Evolutionary conservation across 2,329 filamentous ascomycete species (phyloP), one percentile per base, ranked within the genome.

Genomic region (Exophiala mesophila): DNA sequence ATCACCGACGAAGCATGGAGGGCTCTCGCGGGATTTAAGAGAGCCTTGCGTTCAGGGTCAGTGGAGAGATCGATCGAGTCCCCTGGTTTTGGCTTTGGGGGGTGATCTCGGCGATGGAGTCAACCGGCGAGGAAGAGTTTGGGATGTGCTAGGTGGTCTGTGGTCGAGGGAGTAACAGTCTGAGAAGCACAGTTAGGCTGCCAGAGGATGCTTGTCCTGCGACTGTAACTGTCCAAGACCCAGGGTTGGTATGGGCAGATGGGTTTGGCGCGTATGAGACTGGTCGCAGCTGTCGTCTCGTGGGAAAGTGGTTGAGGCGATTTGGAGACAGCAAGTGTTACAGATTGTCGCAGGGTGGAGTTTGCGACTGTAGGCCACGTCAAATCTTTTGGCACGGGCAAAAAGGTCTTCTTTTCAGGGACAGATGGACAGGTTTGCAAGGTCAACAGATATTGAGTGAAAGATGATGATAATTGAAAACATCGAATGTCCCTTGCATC

Each of bases 241-340:
- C 24, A 35, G 26, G 16, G 32, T 18, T 42, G 36, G 21, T 41
- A 47, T 41, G 41, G 29, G 31, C 38, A 32, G 34, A 10, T 40
- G 41, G 38, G 34, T 39, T 38, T 49, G 46, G 49, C 44, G 49
- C 49, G 49, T 52, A 50, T 39, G 43, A 52, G 49, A 45, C 41
- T 47, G 41, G 49, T 52, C 33, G 38, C 49, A 47, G 38, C 23
- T 47, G 46, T 41, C 20, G 49, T 45, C 35, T 45, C 23, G 49
- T 39, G 21, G 19, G 29, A 36, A 36, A 46, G 47, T 47, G 46
- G 43, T 44, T 47, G 49, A 37, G 23, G 46, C 34, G 37, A 29
- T 47, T 52, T 39, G 35, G 47, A 52, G 49, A 52, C 49, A 46
- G 36, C 15, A 45, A 46, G 45, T 52, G 49, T 52, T 31, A 46